Evolutionary conservation across 2,329 filamentous ascomycete genomes (phyloP).

Genomic region (Domatiomyces globalis): DNA sequence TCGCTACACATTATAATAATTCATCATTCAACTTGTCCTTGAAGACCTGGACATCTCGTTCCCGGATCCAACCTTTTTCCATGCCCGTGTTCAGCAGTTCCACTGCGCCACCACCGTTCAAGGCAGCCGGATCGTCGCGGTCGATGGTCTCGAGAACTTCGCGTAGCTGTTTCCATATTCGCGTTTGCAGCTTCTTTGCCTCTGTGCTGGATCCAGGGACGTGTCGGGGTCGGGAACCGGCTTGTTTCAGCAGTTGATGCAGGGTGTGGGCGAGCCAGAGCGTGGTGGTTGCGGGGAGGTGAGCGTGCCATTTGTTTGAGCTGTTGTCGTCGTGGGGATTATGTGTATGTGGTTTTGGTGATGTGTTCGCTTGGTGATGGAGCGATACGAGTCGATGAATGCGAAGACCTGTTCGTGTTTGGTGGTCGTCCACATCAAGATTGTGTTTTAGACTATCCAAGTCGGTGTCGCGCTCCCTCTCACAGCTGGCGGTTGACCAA

Average conservation of each 20-base stretch:
- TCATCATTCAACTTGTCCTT: conserved; percentile 10
- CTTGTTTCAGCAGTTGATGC: conserved; percentile 34
- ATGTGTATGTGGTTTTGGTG: conserved; percentile 3
- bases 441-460: conserved; percentile 5
- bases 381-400: conserved; percentile 8
- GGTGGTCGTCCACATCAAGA: conserved; percentile 4
- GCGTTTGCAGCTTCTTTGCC: conserved; percentile 13
- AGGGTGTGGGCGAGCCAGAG: conserved; percentile 51
- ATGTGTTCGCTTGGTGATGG: conserved; percentile 16
- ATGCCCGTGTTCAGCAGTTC: conserved; percentile 10
- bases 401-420: conserved; percentile 3
- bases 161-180: conserved; percentile 11
- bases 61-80: conserved; percentile 9
- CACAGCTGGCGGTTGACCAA: neutral
- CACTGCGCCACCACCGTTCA: conserved; percentile 8
- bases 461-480: too few species aligned
- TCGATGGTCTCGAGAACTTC: conserved; percentile 4
- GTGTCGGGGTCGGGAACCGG: conserved; percentile 2
- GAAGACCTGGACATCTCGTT: conserved; percentile 13
- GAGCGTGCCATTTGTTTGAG: conserved; percentile 38
- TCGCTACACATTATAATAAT: neutral
- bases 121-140: neutral
- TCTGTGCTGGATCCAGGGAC: conserved; percentile 7
- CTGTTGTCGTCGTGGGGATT: conserved; percentile 20
- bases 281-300: conserved; percentile 47